Conservation (phyloP, 768 basidiomycete species). For the Leccinum imitatum region DNA sequence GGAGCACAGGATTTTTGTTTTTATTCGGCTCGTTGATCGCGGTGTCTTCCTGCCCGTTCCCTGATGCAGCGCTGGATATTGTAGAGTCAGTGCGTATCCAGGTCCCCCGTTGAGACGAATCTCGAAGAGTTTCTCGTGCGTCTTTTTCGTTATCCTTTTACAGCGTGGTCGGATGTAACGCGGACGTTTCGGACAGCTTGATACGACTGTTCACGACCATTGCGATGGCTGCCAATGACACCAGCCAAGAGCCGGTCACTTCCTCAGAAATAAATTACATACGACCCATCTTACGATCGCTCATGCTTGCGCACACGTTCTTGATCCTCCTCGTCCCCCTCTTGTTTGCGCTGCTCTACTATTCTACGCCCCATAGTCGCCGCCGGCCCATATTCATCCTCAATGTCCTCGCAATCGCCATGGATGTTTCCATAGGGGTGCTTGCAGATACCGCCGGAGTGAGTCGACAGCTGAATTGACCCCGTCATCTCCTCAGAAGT, state of each 20-base stretch:
- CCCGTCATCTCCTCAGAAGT: neutral
- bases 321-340: slow-evolving; percentile 32
- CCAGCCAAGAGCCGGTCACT: neutral
- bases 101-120: neutral
- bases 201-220: neutral
- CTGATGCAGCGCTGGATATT: neutral
- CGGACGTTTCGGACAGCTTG: neutral
- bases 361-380: slow-evolving; percentile 27
- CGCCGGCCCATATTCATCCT: slow-evolving; percentile 30
- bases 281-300: neutral
- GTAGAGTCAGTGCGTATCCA: neutral
- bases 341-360: slow-evolving; percentile 31
- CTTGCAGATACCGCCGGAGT: slow-evolving; percentile 25
- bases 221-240: neutral
- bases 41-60: neutral
- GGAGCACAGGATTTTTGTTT: neutral
- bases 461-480: neutral
- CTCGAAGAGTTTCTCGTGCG: neutral
- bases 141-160: neutral
- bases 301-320: slow-evolving; percentile 34
- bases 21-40: neutral
- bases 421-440: slow-evolving; percentile 23
- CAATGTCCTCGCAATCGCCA: slow-evolving; percentile 22
- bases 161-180: neutral
- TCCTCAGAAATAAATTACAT: neutral